Percentiles rank a stretch among this genome's conserved stretches.
Conservation (phyloP, 768 basidiomycete genomes). For the Pleurotus djamor region DNA sequence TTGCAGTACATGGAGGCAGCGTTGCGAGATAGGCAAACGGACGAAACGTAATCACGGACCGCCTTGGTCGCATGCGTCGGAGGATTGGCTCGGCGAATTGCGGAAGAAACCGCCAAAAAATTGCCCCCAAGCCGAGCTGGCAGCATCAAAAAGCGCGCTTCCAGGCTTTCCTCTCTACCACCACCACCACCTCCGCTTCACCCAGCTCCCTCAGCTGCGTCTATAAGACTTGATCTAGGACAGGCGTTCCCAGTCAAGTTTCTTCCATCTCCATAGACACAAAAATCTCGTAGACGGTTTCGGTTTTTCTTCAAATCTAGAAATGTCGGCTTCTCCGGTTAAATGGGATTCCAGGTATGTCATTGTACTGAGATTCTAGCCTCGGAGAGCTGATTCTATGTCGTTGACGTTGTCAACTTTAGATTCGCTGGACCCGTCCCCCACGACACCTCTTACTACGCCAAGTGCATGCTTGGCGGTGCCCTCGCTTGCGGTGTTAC, state of each 20-base stretch:
- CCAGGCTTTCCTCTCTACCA: conserved; percentile 17
- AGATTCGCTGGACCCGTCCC: conserved; percentile 73
- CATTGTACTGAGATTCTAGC: neutral
- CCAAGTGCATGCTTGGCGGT: conserved; percentile 89
- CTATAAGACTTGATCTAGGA: conserved; percentile 21
- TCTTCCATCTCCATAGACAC: conserved; percentile 10
- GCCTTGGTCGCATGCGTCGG: conserved; percentile 17
- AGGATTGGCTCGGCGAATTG: conserved; percentile 34
- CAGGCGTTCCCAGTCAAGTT: conserved; percentile 26
- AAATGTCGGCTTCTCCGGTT: conserved; percentile 47
- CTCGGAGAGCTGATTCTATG: conserved; percentile 3
- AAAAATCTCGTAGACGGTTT: conserved; percentile 25
- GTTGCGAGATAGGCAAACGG: neutral
- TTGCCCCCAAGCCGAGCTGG: conserved; percentile 22
- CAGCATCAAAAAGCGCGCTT: conserved; percentile 16
- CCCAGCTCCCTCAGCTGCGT: conserved; percentile 8
- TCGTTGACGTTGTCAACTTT: conserved; percentile 12
- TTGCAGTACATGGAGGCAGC: no score
- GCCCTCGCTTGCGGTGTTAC: conserved; percentile 84
- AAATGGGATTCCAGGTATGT: conserved; percentile 78
- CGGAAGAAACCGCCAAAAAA: conserved; percentile 25
- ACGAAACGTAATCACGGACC: neutral
- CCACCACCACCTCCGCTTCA: conserved; percentile 20
- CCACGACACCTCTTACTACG: conserved; percentile 74
- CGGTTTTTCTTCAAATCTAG: conserved; percentile 24